Conservation (phyloP, 306 rosid species). For the Luffa aegyptiaca region DNA sequence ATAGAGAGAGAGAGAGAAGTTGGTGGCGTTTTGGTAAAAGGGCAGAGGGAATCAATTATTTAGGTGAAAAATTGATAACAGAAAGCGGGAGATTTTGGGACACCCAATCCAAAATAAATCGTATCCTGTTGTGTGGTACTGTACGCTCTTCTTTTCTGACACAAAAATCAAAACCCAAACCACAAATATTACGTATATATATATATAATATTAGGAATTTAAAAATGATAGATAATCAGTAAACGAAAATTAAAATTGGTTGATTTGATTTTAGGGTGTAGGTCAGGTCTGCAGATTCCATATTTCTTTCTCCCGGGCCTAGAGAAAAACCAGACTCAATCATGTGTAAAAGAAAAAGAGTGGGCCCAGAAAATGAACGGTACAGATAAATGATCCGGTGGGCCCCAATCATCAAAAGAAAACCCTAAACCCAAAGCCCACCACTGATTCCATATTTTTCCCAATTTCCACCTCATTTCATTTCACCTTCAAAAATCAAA, state of each 20-base stretch:
- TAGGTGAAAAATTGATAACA: neutral
- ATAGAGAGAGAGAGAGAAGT: neutral
- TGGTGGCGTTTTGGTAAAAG: neutral
- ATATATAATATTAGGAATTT: too few species aligned
- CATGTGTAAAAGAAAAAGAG: neutral
- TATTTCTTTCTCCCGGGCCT: neutral
- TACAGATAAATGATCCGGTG: conserved; percentile 7
- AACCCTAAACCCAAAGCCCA: neutral
- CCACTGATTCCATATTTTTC: neutral
- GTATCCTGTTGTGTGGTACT: neutral
- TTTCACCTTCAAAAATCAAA: neutral
- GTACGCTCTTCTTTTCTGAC: neutral
- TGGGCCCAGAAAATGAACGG: conserved; percentile 2
- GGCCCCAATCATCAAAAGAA: neutral
- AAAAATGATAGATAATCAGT: too few species aligned
- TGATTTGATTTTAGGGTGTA: neutral
- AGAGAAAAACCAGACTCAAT: neutral
- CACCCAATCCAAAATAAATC: neutral
- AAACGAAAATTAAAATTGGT: too few species aligned
- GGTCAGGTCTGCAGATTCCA: neutral
- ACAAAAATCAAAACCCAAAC: neutral
- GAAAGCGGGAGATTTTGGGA: neutral
- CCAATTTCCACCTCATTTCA: neutral
- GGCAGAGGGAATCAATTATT: neutral
- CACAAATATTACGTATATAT: neutral